Percentiles rank a stretch among this genome's conserved stretches.
Evolutionary conservation across 495 filamentous ascomycete genomes (phyloP).

Genomic region (Talaromyces borbonicus): DNA sequence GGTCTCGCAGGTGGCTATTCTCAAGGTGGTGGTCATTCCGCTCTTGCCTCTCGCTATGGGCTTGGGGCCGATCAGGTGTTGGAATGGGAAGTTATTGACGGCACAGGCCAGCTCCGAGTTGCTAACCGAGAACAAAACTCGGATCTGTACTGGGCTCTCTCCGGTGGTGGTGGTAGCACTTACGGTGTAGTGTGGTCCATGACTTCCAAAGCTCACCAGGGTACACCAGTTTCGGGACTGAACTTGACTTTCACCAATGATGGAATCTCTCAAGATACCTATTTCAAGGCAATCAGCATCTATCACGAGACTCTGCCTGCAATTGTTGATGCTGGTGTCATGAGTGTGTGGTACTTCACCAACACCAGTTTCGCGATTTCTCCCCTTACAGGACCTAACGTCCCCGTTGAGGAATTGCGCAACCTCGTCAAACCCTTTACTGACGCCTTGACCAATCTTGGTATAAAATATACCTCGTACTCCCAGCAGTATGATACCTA

Average conservation of each 20-base stretch:
- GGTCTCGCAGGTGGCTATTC: slow-evolving; percentile 45
- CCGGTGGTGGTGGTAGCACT: slow-evolving; percentile 56
- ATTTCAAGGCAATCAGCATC: slow-evolving; percentile 28
- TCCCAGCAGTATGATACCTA: slow-evolving; percentile 29
- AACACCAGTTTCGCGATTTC: slow-evolving; percentile 36
- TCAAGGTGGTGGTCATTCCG: slow-evolving; percentile 52
- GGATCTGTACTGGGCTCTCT: slow-evolving; percentile 60
- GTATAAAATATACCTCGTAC: slow-evolving; percentile 18
- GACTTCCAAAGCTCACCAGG: slow-evolving; percentile 35
- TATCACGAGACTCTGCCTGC: slow-evolving; percentile 31
- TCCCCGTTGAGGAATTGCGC: slow-evolving; percentile 18
- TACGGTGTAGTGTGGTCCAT: slow-evolving; percentile 53
- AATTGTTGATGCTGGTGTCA: slow-evolving; percentile 41
- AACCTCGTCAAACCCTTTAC: slow-evolving; percentile 16
- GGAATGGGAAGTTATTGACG: slow-evolving; percentile 52
- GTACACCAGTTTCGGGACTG: slow-evolving; percentile 22
- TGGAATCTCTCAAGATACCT: slow-evolving; percentile 21
- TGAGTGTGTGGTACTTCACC: slow-evolving; percentile 41
- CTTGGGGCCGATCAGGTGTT: slow-evolving; percentile 55
- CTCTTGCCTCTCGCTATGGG: slow-evolving; percentile 42
- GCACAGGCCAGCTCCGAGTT: slow-evolving; percentile 20
- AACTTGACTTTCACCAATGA: slow-evolving; percentile 19
- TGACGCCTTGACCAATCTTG: slow-evolving; percentile 17
- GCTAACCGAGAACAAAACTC: slow-evolving; percentile 36
- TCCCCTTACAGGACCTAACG: slow-evolving; percentile 26